Percentiles rank a stretch among this genome's conserved stretches.
Conservation (phyloP, 2,329 filamentous ascomycete genomes). For the Botrytis fragariae region DNA sequence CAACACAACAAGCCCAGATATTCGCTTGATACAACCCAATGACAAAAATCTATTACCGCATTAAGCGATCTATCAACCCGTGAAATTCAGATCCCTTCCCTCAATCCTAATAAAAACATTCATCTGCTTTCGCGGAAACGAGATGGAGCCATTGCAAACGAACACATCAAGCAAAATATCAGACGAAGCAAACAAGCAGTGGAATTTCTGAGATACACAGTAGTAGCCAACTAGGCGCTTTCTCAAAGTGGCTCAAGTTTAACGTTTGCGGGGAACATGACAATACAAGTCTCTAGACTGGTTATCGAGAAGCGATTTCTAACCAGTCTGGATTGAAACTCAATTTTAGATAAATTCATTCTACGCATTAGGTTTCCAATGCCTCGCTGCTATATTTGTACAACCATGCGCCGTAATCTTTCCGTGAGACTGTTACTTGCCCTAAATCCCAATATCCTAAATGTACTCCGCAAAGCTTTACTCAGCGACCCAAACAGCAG, state of each 20-base stretch:
- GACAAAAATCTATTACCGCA: not conserved
- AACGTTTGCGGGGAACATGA: not conserved
- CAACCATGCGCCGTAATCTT: slow-evolving; percentile 3
- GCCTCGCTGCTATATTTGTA: not conserved
- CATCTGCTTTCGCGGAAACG: not conserved
- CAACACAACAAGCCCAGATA: not conserved
- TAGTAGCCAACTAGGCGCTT: not conserved
- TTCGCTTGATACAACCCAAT: not conserved
- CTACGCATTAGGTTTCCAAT: not conserved
- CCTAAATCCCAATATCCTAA: not conserved
- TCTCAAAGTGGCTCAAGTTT: not conserved
- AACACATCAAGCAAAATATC: not conserved
- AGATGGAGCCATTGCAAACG: not conserved
- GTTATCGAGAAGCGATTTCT: not conserved
- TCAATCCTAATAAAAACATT: not conserved
- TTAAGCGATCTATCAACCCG: not conserved
- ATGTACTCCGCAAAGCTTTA: slow-evolving; percentile 44
- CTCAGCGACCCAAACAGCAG: slow-evolving; percentile 92
- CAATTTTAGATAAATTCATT: not conserved
- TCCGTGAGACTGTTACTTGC: not conserved
- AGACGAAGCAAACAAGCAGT: not conserved
- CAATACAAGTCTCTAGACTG: not conserved
- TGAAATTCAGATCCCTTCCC: not conserved
- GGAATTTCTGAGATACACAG: not conserved
- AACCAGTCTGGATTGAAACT: not conserved